Percentiles rank a stretch among this genome's conserved stretches.
Evolutionary conservation across 345 rosid species (phyloP).

Genomic region (Camelina laxa): DNA sequence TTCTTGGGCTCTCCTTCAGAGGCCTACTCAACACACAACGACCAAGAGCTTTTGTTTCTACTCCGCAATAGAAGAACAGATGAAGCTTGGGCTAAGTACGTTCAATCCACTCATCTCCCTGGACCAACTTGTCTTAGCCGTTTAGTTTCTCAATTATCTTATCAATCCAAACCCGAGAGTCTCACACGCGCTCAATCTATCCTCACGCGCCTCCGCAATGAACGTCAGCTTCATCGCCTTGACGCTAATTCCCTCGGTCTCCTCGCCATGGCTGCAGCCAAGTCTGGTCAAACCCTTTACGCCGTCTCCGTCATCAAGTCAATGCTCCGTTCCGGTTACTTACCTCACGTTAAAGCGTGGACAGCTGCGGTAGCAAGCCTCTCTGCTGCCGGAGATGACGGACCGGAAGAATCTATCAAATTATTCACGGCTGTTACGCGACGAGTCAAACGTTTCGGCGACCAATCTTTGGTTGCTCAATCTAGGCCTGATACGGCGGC

Average conservation of each 20-base stretch:
- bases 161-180: slow-evolving; percentile 56
- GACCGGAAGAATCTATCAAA: slow-evolving; percentile 64
- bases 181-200: slow-evolving; percentile 87
- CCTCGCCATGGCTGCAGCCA: slow-evolving; percentile 79
- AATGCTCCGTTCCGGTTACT: slow-evolving; percentile 91
- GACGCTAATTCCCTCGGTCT: slow-evolving; percentile 93
- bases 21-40: slow-evolving; percentile 42
- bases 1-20: slow-evolving; percentile 26
- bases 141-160: slow-evolving; percentile 81
- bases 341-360: slow-evolving; percentile 94
- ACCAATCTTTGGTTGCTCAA: slow-evolving; percentile 54
- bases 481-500: slow-evolving; percentile 87
- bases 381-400: slow-evolving; percentile 66
- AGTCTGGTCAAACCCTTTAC: slow-evolving; percentile 71
- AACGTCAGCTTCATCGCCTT: slow-evolving; percentile 84
- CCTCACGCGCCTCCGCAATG: slow-evolving; percentile 91
- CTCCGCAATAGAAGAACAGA: slow-evolving; percentile 80
- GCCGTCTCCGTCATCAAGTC: slow-evolving; percentile 77
- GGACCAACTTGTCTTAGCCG: slow-evolving; percentile 91
- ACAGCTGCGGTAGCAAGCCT: slow-evolving; percentile 81
- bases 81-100: slow-evolving; percentile 80
- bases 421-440: slow-evolving; percentile 60
- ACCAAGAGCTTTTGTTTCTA: slow-evolving; percentile 68
- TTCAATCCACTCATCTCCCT: slow-evolving; percentile 65
- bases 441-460: slow-evolving; percentile 57